Conservation (phyloP, 495 filamentous ascomycete genomes). For the Recurvomyces mirabilis region DNA sequence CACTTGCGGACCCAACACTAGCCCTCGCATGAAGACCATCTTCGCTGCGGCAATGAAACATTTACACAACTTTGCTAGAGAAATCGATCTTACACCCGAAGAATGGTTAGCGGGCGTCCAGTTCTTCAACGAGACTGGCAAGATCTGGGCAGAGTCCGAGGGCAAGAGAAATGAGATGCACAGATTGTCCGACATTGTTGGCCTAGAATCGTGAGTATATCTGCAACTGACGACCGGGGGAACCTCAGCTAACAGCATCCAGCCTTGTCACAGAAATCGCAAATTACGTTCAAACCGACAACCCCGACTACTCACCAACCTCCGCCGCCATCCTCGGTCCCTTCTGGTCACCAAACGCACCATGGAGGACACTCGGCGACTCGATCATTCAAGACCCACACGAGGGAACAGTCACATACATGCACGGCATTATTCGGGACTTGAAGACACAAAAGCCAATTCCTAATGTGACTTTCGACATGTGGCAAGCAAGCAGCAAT, state of each 20-base stretch:
- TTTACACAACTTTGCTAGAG: slow-evolving; percentile 74
- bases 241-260: not conserved
- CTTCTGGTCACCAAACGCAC: slow-evolving; percentile 78
- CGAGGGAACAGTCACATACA: slow-evolving; percentile 52
- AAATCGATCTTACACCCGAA: slow-evolving; percentile 66
- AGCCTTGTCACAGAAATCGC: slow-evolving; percentile 77
- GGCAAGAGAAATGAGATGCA: slow-evolving; percentile 64
- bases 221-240: not conserved
- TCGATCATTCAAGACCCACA: slow-evolving; percentile 59
- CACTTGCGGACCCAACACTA: slow-evolving; percentile 62
- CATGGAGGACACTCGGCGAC: slow-evolving; percentile 60
- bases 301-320: slow-evolving; percentile 56
- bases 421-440: slow-evolving; percentile 67
- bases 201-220: slow-evolving; percentile 59
- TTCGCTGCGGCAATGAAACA: slow-evolving; percentile 57
- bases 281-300: slow-evolving; percentile 61
- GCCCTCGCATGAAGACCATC: slow-evolving; percentile 54
- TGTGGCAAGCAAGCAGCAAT: slow-evolving; percentile 79
- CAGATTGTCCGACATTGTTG: slow-evolving; percentile 66
- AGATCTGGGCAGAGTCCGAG: slow-evolving; percentile 38
- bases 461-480: slow-evolving; percentile 60
- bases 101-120: slow-evolving; percentile 73
- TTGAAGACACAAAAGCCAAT: slow-evolving; percentile 62
- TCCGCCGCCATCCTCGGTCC: slow-evolving; percentile 76
- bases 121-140: slow-evolving; percentile 41